A percentile compares a stretch with the other conserved stretches of the same genome.
phyloP scores from a whole-genome alignment of 2,329 filamentous ascomycete genomes.

The Aspergillus latus region DNA sequence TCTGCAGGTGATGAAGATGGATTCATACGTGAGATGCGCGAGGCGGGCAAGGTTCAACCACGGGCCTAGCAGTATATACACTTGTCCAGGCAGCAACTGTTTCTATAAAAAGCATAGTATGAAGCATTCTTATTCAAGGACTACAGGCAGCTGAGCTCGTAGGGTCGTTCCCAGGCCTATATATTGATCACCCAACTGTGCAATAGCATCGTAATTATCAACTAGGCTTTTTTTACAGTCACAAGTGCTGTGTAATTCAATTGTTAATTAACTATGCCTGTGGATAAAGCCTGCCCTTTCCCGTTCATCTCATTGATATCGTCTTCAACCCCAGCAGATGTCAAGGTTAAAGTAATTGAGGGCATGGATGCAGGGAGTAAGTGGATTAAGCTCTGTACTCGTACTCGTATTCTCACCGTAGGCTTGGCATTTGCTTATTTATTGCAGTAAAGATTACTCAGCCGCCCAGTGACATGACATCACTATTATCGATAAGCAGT shows the following conservation, averaged over 20 bases:
- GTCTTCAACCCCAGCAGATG: no score
- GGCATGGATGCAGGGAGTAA: background rate
- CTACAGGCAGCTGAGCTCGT: background rate
- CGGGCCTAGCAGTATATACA: background rate
- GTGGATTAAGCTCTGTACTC: background rate
- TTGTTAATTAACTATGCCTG: no score
- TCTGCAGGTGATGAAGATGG: constrained; percentile 41
- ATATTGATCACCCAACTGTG: no score
- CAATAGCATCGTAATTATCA: no score
- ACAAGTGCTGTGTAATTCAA: no score
- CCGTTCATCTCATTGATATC: no score
- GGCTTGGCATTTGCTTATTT: background rate
- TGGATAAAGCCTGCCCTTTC: no score
- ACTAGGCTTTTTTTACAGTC: no score
- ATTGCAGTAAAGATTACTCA: background rate
- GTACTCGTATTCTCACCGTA: background rate
- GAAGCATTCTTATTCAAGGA: constrained; percentile 3
- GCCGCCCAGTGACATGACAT: constrained; percentile 1
- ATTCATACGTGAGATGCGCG: constrained; percentile 44
- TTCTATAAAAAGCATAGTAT: background rate
- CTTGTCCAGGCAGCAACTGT: background rate
- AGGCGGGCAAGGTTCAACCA: constrained; percentile 42
- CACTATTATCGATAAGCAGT: constrained; percentile 6
- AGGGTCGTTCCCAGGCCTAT: no score
- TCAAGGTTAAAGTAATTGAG: no score